These are phyloP conservation scores for Auricularia cornea DNA, from an alignment of 768 basidiomycete species.

Conservation along the genomic window DNA sequence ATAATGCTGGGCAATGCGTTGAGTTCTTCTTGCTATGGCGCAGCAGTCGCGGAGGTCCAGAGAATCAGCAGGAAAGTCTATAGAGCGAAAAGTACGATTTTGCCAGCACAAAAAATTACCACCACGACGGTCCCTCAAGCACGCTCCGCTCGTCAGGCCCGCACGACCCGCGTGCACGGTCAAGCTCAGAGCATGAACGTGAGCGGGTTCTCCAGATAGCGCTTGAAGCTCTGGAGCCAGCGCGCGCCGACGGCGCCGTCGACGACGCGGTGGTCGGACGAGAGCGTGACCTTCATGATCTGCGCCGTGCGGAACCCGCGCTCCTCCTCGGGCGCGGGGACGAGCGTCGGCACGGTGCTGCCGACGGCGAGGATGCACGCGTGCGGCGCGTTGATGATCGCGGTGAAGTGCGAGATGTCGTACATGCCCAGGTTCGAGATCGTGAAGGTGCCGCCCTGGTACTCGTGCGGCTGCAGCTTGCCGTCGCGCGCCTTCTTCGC, in stretches of 20 bases:
- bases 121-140: too few species aligned
- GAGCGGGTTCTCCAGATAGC: constrained; percentile 92
- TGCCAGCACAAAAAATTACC: too few species aligned
- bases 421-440: constrained; percentile 99
- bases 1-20: too few species aligned
- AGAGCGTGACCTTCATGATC: constrained; percentile 93
- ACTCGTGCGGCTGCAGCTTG: constrained; percentile 89
- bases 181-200: constrained; percentile 84
- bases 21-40: too few species aligned
- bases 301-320: constrained; percentile 91
- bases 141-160: too few species aligned
- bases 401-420: constrained; percentile 90
- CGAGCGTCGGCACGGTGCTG: constrained; percentile 72
- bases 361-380: constrained; percentile 97
- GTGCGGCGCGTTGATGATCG: constrained; percentile 98
- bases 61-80: too few species aligned
- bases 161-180: too few species aligned
- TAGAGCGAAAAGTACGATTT: too few species aligned
- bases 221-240: constrained; percentile 91
- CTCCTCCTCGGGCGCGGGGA: constrained; percentile 81
- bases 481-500: constrained; percentile 96
- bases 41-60: too few species aligned
- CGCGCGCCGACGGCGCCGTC: constrained; percentile 93
- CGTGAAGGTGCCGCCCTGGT: constrained; percentile 98
- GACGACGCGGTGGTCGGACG: constrained; percentile 90